Evolutionary conservation across 768 basidiomycete genomes (phyloP), one percentile per base, ranked within the genome.

Genomic region (Panaeolus papilionaceus): DNA sequence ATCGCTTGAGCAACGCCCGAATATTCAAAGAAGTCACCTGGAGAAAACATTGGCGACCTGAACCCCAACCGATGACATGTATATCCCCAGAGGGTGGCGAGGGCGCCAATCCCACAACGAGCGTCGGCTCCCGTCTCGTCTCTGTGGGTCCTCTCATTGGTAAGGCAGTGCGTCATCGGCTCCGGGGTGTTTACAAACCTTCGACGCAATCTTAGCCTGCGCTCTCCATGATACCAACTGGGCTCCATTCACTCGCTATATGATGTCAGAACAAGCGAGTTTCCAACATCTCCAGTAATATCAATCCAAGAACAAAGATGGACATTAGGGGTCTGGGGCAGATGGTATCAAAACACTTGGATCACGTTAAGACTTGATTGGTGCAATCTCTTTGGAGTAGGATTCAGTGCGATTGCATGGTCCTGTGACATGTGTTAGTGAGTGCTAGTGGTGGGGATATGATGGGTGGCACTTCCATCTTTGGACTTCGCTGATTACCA

Each of bases 341-440:
- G 54, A 58, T 58, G 54, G 12, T 58, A 58, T 58, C 54, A 58
- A 58, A 16, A 28, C 54, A 58, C 3, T 58, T 10, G 54, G 54
- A 37, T 58, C 12, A n/a, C 8, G 20, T 44, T 44, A 4, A 10
- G 33, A 5, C 33, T 33, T 33, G 33, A 33, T 18, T 47, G 20
- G 47, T 23, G 5, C 47, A 51, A 20, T 51, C 47, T 26, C 9
- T 51, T 51, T 51, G 45, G 45, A 47, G 45, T 37, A 33, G 26
- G 54, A 58, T 58, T 33, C 54, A 58, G 11, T 58, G 28, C 11
- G 26, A 37, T 37, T 6, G 26, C 28, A 28, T 28, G 54, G 33
- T 58, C 54, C 28, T 37, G 33, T 58, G 54, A 58, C 28, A 58
- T 28, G 28, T 58, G 33, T 28, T 51, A n/a, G 10, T 28, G 23